A percentile compares a stretch with the other conserved stretches of the same genome.
phyloP scores from a whole-genome alignment of 2,329 filamentous ascomycete species.

The Aspergillus tamarii region DNA sequence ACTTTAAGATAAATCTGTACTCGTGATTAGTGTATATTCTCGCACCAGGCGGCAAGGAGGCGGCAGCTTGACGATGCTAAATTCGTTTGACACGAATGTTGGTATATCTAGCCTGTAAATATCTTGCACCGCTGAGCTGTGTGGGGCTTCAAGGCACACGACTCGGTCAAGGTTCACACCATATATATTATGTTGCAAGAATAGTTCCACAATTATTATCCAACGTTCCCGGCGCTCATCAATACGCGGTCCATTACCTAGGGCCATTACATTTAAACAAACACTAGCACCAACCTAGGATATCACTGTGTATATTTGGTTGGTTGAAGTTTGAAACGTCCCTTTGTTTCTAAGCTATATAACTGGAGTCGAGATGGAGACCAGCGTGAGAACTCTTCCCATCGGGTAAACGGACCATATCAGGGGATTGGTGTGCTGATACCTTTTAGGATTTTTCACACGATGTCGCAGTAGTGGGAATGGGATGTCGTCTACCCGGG shows the following conservation, averaged over 20 bases:
- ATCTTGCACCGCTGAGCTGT: background rate
- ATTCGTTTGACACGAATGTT: background rate
- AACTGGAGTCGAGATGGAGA: background rate
- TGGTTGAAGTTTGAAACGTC: background rate
- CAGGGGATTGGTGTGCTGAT: background rate
- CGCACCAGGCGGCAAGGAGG: background rate
- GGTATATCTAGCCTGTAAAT: background rate
- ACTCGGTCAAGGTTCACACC: background rate
- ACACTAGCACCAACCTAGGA: background rate
- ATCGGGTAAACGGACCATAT: background rate
- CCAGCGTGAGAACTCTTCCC: background rate
- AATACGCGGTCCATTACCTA: background rate
- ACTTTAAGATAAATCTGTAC: background rate
- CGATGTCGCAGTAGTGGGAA: slow-evolving; percentile 39
- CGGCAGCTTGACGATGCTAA: background rate
- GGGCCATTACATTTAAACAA: background rate
- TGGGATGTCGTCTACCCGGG: slow-evolving; percentile 37
- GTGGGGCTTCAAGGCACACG: background rate
- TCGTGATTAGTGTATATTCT: background rate
- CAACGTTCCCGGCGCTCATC: background rate
- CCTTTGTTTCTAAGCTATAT: background rate
- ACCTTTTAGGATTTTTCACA: slow-evolving; percentile 8
- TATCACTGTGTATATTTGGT: background rate
- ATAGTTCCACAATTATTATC: background rate
- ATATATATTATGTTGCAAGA: background rate